These are phyloP conservation scores for Cryomyces minteri DNA, from an alignment of 495 filamentous ascomycete species.

Conservation along the genomic window DNA sequence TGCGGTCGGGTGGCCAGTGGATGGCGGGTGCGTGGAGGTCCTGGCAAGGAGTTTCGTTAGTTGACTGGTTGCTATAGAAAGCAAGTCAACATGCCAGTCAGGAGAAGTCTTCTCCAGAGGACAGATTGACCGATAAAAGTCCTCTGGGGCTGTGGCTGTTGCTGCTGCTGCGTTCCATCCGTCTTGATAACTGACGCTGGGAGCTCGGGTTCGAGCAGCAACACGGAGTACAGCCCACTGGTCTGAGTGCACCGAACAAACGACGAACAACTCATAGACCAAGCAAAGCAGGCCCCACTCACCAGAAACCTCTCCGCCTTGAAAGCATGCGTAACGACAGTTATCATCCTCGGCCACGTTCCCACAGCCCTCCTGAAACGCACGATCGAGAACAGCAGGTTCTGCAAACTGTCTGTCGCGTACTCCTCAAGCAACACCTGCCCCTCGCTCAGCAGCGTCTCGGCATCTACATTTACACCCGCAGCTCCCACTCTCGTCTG, in stretches of 20 bases:
- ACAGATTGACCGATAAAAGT: neutral
- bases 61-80: neutral
- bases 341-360: constrained; percentile 12
- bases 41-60: neutral
- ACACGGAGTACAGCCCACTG: neutral
- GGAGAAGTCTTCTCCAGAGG: neutral
- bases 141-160: neutral
- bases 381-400: constrained; percentile 21
- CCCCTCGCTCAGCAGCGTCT: neutral
- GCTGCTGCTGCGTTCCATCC: too few relatives aligned
- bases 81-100: neutral
- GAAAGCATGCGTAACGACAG: constrained; percentile 21
- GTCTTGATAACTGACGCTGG: too few relatives aligned
- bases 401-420: constrained; percentile 23
- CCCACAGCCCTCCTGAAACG: constrained; percentile 13
- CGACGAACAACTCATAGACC: neutral
- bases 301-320: constrained; percentile 16
- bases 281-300: neutral
- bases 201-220: neutral
- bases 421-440: constrained; percentile 13
- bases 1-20: constrained; percentile 12
- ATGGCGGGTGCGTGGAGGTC: constrained; percentile 18
- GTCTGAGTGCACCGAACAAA: neutral
- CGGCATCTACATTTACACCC: neutral
- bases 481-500: neutral